A percentile compares a stretch with the other conserved stretches of the same genome.
Evolutionary conservation across 164 flowering plant species (phyloP).

Genomic region (Nymphaea colorata): DNA sequence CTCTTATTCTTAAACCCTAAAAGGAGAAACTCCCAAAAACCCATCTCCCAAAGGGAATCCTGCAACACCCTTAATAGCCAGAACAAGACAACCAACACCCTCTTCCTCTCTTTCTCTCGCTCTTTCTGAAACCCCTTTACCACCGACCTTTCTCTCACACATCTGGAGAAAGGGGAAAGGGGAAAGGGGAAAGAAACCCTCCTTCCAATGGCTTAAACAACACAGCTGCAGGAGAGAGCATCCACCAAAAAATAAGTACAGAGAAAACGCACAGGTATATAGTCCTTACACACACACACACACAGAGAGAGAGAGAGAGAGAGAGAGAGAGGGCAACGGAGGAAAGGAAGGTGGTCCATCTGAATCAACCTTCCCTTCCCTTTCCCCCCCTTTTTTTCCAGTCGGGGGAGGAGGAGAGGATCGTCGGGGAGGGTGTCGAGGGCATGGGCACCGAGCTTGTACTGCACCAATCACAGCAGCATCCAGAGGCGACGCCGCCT

Average conservation of each 20-base stretch:
- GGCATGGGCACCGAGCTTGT: not conserved
- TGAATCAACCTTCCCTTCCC: too few species aligned
- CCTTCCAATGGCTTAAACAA: not conserved
- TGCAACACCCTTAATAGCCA: not conserved
- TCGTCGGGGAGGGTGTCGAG: too few species aligned
- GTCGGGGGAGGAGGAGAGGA: too few species aligned
- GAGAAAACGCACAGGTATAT: too few species aligned
- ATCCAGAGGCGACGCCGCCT: not conserved
- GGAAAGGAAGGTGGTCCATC: too few species aligned
- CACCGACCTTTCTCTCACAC: not conserved
- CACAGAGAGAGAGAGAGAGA: not conserved
- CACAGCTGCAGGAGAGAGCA: not conserved
- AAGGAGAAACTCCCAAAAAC: not conserved
- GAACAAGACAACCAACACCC: not conserved
- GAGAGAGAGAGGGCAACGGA: too few species aligned
- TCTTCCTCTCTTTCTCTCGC: not conserved
- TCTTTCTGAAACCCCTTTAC: not conserved
- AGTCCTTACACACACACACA: too few species aligned
- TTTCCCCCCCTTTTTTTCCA: too few species aligned
- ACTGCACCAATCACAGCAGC: not conserved
- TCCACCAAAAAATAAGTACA: too few species aligned
- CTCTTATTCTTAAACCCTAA: not conserved
- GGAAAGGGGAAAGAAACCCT: not conserved
- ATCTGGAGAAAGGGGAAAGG: not conserved
- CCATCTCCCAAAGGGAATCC: not conserved